Percentiles rank a stretch among this genome's conserved stretches.
Conservation (phyloP, 140 eudicot species). For the Bidens hawaiensis region DNA sequence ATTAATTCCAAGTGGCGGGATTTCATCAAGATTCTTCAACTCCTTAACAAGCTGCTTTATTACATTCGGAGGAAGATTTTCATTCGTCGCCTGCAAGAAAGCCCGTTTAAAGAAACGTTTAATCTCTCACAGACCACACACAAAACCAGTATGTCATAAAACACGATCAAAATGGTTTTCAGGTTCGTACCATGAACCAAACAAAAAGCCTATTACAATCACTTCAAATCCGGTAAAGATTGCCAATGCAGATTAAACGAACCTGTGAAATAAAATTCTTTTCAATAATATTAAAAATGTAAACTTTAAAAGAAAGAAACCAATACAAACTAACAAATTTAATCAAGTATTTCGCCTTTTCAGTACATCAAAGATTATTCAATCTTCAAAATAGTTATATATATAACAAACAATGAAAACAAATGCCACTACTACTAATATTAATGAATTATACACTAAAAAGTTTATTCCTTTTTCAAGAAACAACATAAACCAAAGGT, state of each 20-base stretch:
- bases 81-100: constrained; percentile 72
- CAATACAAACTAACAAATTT: too few relatives aligned
- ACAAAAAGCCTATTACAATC: neutral
- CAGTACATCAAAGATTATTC: neutral
- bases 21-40: constrained; percentile 87
- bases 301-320: too few relatives aligned
- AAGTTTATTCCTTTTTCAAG: neutral
- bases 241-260: neutral
- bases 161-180: neutral
- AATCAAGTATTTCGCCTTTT: neutral
- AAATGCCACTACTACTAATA: neutral
- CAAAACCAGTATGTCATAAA: neutral
- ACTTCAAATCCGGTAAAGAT: neutral
- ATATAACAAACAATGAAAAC: neutral
- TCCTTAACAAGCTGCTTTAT: constrained; percentile 83
- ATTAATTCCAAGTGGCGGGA: constrained; percentile 90
- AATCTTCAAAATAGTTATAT: neutral
- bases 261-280: constrained; percentile 7
- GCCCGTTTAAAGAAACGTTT: neutral
- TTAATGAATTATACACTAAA: too few relatives aligned
- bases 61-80: constrained; percentile 90
- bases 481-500: too few relatives aligned
- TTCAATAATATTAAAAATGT: constrained; percentile 1
- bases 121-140: too few relatives aligned
- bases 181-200: constrained; percentile 16